Percentiles rank a stretch among this genome's conserved stretches.
phyloP scores from a whole-genome alignment of 2,329 filamentous ascomycete genomes.

The Aspergillus fructus region DNA sequence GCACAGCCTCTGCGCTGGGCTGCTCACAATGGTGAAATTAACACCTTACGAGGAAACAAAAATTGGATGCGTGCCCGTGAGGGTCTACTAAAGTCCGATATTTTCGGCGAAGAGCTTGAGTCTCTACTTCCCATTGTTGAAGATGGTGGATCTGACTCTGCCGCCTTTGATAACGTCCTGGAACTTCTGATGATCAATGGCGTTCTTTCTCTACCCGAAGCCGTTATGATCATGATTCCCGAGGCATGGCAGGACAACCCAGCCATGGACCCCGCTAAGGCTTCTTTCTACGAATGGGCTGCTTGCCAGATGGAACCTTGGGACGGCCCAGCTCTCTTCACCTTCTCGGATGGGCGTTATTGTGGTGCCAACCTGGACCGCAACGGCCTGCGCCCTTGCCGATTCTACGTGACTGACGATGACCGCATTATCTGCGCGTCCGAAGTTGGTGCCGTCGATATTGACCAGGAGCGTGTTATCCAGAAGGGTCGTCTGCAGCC shows the following conservation, averaged over 20 bases:
- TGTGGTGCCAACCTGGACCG: constrained; percentile 96
- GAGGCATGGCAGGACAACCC: constrained; percentile 97
- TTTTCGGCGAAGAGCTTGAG: constrained; percentile 92
- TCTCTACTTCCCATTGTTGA: constrained; percentile 90
- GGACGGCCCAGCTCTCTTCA: constrained; percentile 96
- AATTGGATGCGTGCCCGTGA: constrained; percentile 99
- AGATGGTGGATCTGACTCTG: constrained; percentile 93
- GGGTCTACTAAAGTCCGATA: constrained; percentile 86
- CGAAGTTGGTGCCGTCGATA: constrained; percentile 88
- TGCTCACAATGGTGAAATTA: constrained; percentile 98
- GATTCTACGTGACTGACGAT: constrained; percentile 95
- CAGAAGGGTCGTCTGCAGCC: constrained; percentile 93
- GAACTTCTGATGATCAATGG: constrained; percentile 94
- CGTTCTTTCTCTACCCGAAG: constrained; percentile 89
- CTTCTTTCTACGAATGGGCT: constrained; percentile 98
- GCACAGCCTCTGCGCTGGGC: constrained; percentile 95
- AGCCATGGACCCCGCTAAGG: constrained; percentile 89
- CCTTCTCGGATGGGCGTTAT: constrained; percentile 93
- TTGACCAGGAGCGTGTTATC: constrained; percentile 85
- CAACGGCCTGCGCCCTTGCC: constrained; percentile 91
- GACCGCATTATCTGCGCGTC: constrained; percentile 97
- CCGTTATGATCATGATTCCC: constrained; percentile 97
- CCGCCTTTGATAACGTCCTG: constrained; percentile 94
- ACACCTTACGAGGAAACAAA: constrained; percentile 95
- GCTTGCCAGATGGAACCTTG: constrained; percentile 99